Conservation (phyloP, 805 yeast genomes). For the Yarrowia divulgata region DNA sequence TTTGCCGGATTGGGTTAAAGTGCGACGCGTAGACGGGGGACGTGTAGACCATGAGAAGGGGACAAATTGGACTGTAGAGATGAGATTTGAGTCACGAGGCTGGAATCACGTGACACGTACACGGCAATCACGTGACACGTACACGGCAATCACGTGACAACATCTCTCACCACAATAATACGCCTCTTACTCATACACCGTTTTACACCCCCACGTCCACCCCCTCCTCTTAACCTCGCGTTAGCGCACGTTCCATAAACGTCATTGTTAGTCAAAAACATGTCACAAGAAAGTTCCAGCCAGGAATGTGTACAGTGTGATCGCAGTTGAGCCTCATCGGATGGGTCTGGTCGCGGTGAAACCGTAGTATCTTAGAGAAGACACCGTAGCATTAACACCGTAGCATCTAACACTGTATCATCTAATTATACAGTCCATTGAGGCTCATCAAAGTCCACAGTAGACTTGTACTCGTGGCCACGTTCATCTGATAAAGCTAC, state of each 20-base stretch:
- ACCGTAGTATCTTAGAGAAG: too few relatives aligned
- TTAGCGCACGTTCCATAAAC: background rate
- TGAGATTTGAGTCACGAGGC: too few relatives aligned
- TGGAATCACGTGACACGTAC: background rate
- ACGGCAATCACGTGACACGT: background rate
- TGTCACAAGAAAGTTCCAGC: slow-evolving; percentile 6
- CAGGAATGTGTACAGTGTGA: slow-evolving; percentile 16
- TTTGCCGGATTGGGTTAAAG: slow-evolving; percentile 18
- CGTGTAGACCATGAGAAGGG: too few relatives aligned
- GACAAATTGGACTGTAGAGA: too few relatives aligned
- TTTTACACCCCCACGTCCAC: background rate
- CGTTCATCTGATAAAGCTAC: background rate
- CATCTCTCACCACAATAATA: background rate
- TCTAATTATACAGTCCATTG: too few relatives aligned
- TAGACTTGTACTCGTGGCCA: background rate
- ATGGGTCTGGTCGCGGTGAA: too few relatives aligned
- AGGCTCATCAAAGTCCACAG: background rate
- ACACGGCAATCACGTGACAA: background rate
- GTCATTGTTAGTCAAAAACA: slow-evolving; percentile 2
- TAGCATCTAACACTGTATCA: background rate
- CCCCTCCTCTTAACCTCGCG: background rate
- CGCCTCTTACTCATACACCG: background rate
- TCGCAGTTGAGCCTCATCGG: too few relatives aligned
- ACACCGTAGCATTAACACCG: background rate
- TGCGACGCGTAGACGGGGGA: slow-evolving; percentile 2